Evolutionary conservation across 176 grass and related monocot species (phyloP), one percentile per base, ranked within the genome.

Genomic region (Triticum timopheevii): DNA sequence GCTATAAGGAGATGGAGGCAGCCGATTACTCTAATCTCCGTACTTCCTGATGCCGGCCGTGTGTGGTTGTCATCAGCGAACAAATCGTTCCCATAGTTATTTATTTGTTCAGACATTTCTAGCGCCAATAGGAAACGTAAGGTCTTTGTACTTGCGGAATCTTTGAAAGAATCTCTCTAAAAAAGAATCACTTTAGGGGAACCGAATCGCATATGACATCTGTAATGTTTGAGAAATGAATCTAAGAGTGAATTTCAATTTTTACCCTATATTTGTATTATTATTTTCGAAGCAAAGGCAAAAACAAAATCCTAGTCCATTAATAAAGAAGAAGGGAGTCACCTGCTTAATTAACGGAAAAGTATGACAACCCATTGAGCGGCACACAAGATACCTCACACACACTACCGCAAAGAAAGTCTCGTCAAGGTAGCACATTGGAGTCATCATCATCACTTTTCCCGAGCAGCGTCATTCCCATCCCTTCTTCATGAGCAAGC

Each of bases 91-190:
- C 6, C 7, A n/a, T 52, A 65, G 61, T 84, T 84, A 91, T 84
- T 9, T 76, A 76, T 20, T 88, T 49, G 63, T 3, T 82, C 49
- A 69, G 62, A 49, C 22, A 81, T 76, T 80, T 61, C 28, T 84
- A 70, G 77, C 80, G 69, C 81, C 89, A 81, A 80, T 91, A 40
- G 76, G 76, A 87, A 84, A 84, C 50, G 38, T 10, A 61, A 88
- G 76, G 17, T 33, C 16, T 52, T 3, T 81, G 62, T 91, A 81
- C 86, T 56, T 42, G 61, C 38, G 80, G 90, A 88, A 91, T 91
- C 86, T 91, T 72, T 76, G 45, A 31, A 52, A 76, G 73, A 54
- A 76, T 56, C 25, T 76, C 73, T 10, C 73, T 54, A 54, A 10
- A 47, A 8, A 19, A 3, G 6, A 45, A 52, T 22, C 44, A 4